phyloP scores from a whole-genome alignment of 2,329 filamentous ascomycete genomes.

The Sporothrix variecibatus region DNA sequence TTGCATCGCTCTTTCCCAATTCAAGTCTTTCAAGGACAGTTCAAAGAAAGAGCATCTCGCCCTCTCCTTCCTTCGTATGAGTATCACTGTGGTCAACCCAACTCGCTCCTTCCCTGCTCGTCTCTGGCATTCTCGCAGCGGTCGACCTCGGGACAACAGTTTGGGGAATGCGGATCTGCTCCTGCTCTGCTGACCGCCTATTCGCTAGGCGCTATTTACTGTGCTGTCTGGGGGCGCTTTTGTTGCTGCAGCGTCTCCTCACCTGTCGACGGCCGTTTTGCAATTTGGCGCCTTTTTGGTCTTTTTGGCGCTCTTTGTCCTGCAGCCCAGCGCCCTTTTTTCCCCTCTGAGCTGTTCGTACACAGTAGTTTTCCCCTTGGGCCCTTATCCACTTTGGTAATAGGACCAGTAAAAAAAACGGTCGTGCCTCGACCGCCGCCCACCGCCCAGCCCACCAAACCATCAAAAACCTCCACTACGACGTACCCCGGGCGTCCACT shows the following conservation, averaged over 20 bases:
- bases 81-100: neutral
- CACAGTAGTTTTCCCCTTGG: neutral
- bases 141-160: conserved; percentile 16
- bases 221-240: neutral
- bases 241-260: conserved; percentile 6
- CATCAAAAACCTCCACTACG: conserved; percentile 7
- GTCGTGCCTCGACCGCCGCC: conserved; percentile 8
- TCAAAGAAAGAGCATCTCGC: neutral
- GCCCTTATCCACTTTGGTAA: conserved; percentile 11
- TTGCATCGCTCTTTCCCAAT: neutral
- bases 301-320: conserved; percentile 11
- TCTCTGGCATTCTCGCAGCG: conserved; percentile 17
- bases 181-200: conserved; percentile 11
- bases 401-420: conserved; percentile 7
- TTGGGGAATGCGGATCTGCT: conserved; percentile 17
- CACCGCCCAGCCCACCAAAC: conserved; percentile 4
- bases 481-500: neutral
- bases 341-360: neutral
- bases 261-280: neutral
- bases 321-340: conserved; percentile 10
- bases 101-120: neutral
- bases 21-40: neutral
- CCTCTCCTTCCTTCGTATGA: neutral
- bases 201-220: conserved; percentile 15
- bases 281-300: neutral